These are phyloP conservation scores for Plectosphaerella plurivora DNA, from an alignment of 2,329 filamentous ascomycete species.

Conservation along the genomic window DNA sequence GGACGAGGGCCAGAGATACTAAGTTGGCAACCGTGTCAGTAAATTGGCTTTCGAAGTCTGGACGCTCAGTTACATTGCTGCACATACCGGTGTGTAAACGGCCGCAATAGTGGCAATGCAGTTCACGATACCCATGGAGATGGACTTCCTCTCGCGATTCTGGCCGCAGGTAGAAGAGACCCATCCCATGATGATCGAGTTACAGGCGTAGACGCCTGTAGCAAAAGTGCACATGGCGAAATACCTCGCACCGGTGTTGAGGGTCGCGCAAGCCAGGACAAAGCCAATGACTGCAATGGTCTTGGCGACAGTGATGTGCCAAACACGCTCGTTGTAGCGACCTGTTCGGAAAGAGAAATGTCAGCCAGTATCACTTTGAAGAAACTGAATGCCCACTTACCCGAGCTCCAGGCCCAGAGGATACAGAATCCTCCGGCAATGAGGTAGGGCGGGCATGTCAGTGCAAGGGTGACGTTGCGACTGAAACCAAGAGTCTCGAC, in stretches of 20 bases:
- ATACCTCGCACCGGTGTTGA: conserved; percentile 25
- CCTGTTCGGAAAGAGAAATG: conserved; percentile 34
- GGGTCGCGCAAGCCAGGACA: conserved; percentile 21
- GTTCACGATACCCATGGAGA: conserved; percentile 26
- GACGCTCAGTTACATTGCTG: no score
- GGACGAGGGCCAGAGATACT: conserved; percentile 4
- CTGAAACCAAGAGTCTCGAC: conserved; percentile 24
- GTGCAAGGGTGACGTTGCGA: conserved; percentile 34
- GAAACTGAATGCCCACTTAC: conserved; percentile 31
- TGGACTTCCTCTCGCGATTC: conserved; percentile 37
- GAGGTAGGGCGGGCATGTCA: conserved; percentile 42
- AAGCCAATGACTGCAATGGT: conserved; percentile 32
- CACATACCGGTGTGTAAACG: conserved; percentile 10
- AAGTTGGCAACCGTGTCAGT: not conserved
- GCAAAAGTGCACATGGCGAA: conserved; percentile 28
- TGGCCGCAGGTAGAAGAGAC: conserved; percentile 33
- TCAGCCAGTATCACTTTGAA: no score
- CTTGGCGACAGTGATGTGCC: conserved; percentile 32
- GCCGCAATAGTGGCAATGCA: conserved; percentile 15
- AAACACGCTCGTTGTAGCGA: conserved; percentile 36
- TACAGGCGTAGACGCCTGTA: conserved; percentile 30
- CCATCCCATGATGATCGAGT: conserved; percentile 38
- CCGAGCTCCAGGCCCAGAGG: conserved; percentile 34
- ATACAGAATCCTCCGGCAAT: conserved; percentile 37
- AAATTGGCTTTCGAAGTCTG: no score